Percentiles rank a stretch among this genome's conserved stretches.
Conservation (phyloP, 1,139 yeast genomes). For the Taphrina confusa region DNA sequence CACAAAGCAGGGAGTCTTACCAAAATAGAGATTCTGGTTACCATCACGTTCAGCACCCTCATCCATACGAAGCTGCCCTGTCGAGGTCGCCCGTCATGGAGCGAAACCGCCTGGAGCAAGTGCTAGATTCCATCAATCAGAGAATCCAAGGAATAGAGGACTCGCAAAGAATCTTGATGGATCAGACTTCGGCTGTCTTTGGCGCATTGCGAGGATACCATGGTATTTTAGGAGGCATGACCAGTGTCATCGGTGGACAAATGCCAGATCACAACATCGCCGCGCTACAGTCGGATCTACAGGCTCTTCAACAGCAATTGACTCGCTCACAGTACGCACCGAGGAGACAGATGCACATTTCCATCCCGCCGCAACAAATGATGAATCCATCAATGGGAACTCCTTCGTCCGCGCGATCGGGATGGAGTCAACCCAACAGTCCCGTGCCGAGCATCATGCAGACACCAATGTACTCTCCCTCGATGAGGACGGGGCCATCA, state of each 20-base stretch:
- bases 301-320: conserved; percentile 15
- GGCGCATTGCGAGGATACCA: conserved; percentile 21
- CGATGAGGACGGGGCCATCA: neutral
- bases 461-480: conserved; percentile 6
- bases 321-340: conserved; percentile 28
- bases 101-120: neutral
- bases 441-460: conserved; percentile 3
- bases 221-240: conserved; percentile 14
- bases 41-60: conserved; percentile 7
- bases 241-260: conserved; percentile 10
- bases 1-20: conserved; percentile 5
- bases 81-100: neutral
- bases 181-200: conserved; percentile 23
- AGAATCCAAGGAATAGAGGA: conserved; percentile 24
- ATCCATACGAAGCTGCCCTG: conserved; percentile 8
- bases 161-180: conserved; percentile 31
- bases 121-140: neutral
- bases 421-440: conserved; percentile 18
- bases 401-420: neutral
- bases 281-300: conserved; percentile 19
- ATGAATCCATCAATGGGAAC: neutral
- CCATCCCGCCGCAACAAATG: conserved; percentile 10
- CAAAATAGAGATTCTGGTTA: neutral
- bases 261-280: conserved; percentile 16
- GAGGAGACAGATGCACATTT: conserved; percentile 8